These are phyloP conservation scores for Zanthoxylum bungeanum DNA, from an alignment of 345 rosid genomes.

Conservation along the genomic window DNA sequence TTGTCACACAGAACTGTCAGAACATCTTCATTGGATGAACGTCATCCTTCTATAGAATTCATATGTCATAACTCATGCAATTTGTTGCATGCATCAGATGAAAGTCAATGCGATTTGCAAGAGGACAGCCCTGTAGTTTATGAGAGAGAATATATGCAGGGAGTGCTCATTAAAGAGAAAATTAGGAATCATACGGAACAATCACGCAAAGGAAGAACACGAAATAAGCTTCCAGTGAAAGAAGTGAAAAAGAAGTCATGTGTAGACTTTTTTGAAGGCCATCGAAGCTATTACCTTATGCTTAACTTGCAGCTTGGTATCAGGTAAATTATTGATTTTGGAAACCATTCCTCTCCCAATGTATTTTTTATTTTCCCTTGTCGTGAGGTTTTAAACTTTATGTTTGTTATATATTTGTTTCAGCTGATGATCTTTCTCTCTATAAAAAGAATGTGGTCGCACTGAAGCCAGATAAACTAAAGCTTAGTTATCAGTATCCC, in stretches of 20 bases:
- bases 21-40: constrained; percentile 36
- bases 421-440: neutral
- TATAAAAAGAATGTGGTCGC: neutral
- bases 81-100: constrained; percentile 34
- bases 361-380: too few relatives aligned
- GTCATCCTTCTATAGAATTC: constrained; percentile 37
- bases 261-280: constrained; percentile 39
- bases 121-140: constrained; percentile 37
- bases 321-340: too few relatives aligned
- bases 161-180: constrained; percentile 71
- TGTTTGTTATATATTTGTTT: too few relatives aligned
- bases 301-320: constrained; percentile 95
- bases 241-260: constrained; percentile 46
- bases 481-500: neutral
- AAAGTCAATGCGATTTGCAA: constrained; percentile 43
- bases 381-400: too few relatives aligned
- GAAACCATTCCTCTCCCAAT: too few relatives aligned
- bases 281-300: constrained; percentile 64
- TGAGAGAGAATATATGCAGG: constrained; percentile 94
- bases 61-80: constrained; percentile 31
- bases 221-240: constrained; percentile 38
- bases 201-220: constrained; percentile 38
- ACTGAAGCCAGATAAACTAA: neutral
- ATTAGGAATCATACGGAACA: constrained; percentile 32
- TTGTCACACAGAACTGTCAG: constrained; percentile 47